Percentiles rank a stretch among this genome's conserved stretches.
These are phyloP conservation scores for Colletotrichum sp. DNA, from an alignment of 2,329 filamentous ascomycete species.

Conservation along the genomic window DNA sequence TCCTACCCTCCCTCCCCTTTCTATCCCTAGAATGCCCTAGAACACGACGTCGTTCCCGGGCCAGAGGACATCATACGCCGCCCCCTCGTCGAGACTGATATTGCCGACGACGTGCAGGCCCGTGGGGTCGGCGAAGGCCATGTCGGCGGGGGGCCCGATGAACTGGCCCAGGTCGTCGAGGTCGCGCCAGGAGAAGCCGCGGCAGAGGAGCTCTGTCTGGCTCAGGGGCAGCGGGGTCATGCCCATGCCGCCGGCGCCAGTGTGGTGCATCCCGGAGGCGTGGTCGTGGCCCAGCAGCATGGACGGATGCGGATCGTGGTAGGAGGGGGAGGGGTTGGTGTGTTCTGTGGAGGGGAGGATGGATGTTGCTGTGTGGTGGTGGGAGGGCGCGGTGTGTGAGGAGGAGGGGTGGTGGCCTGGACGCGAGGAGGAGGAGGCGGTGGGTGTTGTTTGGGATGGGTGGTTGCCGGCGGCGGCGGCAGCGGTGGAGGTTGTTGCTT, in stretches of 20 bases:
- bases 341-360: neutral
- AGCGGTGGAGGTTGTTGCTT: neutral
- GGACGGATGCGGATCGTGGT: neutral
- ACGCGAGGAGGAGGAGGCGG: neutral
- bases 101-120: neutral
- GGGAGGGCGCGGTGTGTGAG: neutral
- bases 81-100: neutral
- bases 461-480: neutral
- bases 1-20: neutral
- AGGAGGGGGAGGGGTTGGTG: neutral
- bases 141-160: conserved; percentile 24
- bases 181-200: conserved; percentile 68
- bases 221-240: neutral
- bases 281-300: neutral
- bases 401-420: neutral
- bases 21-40: neutral
- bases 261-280: neutral
- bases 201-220: conserved; percentile 35
- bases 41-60: conserved; percentile 10
- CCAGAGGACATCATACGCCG: conserved; percentile 15
- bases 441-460: neutral
- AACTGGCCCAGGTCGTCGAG: conserved; percentile 65
- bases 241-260: neutral
- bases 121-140: neutral
- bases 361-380: neutral